Evolutionary conservation across 495 filamentous ascomycete species (phyloP), one percentile per base, ranked within the genome.

Genomic region (Penicillium cinerascens): DNA sequence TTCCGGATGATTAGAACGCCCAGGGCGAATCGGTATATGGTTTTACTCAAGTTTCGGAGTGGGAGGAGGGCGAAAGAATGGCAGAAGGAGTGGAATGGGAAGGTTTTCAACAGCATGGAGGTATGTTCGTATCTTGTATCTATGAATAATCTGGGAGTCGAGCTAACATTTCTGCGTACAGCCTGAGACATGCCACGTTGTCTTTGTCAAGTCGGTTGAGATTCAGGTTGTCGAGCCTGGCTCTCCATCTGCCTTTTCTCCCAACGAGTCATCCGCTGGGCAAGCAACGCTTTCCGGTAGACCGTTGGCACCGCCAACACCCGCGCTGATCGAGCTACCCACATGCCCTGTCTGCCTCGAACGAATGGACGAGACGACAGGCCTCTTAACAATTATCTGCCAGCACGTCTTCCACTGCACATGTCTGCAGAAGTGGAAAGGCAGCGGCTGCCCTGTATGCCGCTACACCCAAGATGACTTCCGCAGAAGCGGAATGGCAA

Each of bases 391-490:
- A 1, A 97, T 97, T 33, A 84, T 92, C 54, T 98, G 93, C 68
- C 95, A 97, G 61, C 93, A 98, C 58, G 91, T 98, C 48, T 98
- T 98, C 66, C 93, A 98, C 72, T 98, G 93, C 67, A 90, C 87
- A 6, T 98, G 93, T 72, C 78, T 98, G 0, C 88, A 95, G 59
- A 97, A 95, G 63, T 98, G 93, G 93, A 87, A 87, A 62, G 93
- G 92, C 17, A 86, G 81, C 44, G 92, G 92, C 25, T 98, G 93
- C 63, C 93, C 93, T 0, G 90, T 98, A 13, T 98, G 93, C 61
- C 86, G 93, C 4, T 95, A 95, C 59, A 93, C 92, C 51, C 81
- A 87, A 64, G 76, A 80, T 43, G 78, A 76, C 47, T 66, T 76
- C 44, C 69, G 68, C 36, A 67, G 62, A 25, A 67, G 56, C 29